A percentile compares a stretch with the other conserved stretches of the same genome.
Conservation (phyloP, 495 filamentous ascomycete species). For the Hyaloscypha hepaticicola region DNA sequence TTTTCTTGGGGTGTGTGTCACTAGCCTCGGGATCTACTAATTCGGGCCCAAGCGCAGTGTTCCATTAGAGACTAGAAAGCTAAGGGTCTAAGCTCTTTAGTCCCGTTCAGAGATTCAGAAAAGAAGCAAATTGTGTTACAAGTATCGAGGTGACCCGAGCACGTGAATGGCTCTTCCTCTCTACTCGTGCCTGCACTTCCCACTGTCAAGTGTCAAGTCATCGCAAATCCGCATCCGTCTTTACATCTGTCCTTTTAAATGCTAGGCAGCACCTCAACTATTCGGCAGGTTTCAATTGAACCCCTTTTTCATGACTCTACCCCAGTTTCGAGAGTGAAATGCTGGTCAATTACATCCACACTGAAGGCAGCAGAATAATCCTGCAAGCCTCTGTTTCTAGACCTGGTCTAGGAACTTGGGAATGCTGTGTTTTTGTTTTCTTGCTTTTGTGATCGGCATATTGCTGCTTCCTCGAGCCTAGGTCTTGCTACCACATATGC, state of each 20-base stretch:
- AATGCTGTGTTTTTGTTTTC: too few species aligned
- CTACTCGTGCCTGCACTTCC: background rate
- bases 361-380: too few species aligned
- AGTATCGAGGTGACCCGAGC: background rate
- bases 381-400: too few species aligned
- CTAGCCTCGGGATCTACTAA: background rate
- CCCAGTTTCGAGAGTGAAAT: too few species aligned
- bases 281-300: too few species aligned
- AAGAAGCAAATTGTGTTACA: background rate
- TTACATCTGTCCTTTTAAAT: background rate
- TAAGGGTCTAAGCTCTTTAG: background rate
- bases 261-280: background rate
- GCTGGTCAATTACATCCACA: too few species aligned
- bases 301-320: too few species aligned
- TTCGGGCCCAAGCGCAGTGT: background rate
- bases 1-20: background rate
- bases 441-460: too few species aligned
- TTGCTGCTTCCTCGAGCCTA: too few species aligned
- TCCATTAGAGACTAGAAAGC: background rate
- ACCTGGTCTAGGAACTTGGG: too few species aligned
- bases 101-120: background rate
- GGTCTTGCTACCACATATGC: too few species aligned
- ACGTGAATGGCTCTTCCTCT: background rate
- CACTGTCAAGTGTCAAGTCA: background rate
- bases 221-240: background rate